phyloP scores from a whole-genome alignment of 352 stramenopile species.

The Phytophthora pinifolia region DNA sequence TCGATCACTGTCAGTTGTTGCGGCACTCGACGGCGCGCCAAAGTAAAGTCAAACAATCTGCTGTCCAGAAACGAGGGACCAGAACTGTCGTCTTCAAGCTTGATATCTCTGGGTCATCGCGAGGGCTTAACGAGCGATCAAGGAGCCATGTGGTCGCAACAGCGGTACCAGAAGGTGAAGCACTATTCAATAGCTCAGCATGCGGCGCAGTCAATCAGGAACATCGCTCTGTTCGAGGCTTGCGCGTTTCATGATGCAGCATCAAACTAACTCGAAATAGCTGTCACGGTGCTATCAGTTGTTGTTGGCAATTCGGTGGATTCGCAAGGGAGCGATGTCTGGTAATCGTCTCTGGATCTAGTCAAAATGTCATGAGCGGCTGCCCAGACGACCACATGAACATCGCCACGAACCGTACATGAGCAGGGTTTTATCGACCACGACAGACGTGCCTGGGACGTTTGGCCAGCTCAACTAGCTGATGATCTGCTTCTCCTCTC shows the following conservation, averaged over 20 bases:
- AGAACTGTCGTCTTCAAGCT: conserved; percentile 10
- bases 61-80: conserved; percentile 7
- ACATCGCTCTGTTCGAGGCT: conserved; percentile 1
- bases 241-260: conserved; percentile 13
- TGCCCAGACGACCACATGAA: background rate
- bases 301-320: conserved; percentile 2
- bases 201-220: background rate
- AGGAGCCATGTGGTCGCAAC: background rate
- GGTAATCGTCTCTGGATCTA: background rate
- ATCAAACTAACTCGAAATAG: conserved; percentile 20
- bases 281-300: background rate
- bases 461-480: too few species aligned
- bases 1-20: background rate
- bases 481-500: too few species aligned
- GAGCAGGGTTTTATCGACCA: too few species aligned
- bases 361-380: background rate
- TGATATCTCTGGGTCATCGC: background rate
- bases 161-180: conserved; percentile 13
- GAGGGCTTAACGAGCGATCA: background rate
- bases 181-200: background rate
- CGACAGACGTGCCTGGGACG: too few species aligned
- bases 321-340: background rate
- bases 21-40: conserved; percentile 1
- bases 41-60: conserved; percentile 12
- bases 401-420: too few species aligned